phyloP scores from a whole-genome alignment of 106 monocot species.

The Platanthera guangdongensis region DNA sequence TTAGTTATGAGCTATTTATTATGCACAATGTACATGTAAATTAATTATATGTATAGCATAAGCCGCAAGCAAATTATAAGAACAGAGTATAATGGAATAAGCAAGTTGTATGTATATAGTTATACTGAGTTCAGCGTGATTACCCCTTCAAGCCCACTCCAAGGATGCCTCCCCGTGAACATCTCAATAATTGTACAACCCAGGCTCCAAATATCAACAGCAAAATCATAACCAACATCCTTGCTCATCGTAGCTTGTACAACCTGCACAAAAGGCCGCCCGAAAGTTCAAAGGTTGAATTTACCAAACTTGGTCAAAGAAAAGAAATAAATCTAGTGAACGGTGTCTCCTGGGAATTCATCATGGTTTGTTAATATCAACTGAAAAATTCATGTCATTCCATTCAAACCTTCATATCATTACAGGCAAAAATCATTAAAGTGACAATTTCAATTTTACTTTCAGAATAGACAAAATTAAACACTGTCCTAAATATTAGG shows the following conservation, averaged over 20 bases:
- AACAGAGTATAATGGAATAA: background rate
- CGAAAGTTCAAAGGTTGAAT: background rate
- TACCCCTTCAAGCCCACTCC: constrained; percentile 89
- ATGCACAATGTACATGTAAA: no score
- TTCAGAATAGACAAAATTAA: background rate
- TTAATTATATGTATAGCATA: background rate
- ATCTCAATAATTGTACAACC: constrained; percentile 98
- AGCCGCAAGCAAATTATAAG: background rate
- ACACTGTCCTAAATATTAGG: background rate
- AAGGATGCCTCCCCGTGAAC: constrained; percentile 93
- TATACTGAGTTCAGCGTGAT: background rate
- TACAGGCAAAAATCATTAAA: background rate
- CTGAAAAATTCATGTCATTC: background rate
- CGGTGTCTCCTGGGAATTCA: background rate
- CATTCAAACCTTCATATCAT: background rate
- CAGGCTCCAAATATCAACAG: constrained; percentile 98
- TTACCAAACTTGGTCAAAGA: background rate
- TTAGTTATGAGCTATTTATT: background rate
- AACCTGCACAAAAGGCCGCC: constrained; percentile 40
- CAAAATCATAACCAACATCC: constrained; percentile 76
- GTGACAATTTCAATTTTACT: no score
- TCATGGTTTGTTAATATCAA: background rate
- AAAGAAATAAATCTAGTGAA: background rate
- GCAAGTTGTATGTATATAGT: constrained; percentile 3
- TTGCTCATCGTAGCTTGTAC: constrained; percentile 86